These are phyloP conservation scores for Gastroboletus turbinatus DNA, from an alignment of 1,284 basidiomycete genomes.

Conservation along the genomic window DNA sequence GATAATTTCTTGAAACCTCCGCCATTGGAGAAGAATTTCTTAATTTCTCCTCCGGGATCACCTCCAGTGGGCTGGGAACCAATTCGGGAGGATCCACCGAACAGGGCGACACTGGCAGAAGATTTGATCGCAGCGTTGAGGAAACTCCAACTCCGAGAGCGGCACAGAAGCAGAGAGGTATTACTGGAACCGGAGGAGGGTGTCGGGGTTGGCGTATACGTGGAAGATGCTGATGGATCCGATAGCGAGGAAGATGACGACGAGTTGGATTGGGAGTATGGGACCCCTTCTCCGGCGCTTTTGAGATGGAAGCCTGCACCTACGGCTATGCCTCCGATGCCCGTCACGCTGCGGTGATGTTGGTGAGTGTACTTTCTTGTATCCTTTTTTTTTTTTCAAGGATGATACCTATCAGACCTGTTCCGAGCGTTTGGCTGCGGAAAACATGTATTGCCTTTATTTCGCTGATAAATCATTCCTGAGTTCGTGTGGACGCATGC, in stretches of 20 bases:
- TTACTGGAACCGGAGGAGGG: constrained; percentile 65
- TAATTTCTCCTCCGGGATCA: constrained; percentile 97
- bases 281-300: constrained; percentile 49
- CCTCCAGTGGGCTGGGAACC: constrained; percentile 98
- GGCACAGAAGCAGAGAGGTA: constrained; percentile 47
- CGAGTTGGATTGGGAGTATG: constrained; percentile 61
- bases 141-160: constrained; percentile 51
- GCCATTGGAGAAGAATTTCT: constrained; percentile 85
- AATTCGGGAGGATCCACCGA: constrained; percentile 90
- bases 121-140: constrained; percentile 83
- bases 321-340: constrained; percentile 59
- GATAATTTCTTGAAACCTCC: constrained; percentile 75
- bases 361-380: constrained; percentile 23
- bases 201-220: constrained; percentile 73
- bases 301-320: constrained; percentile 51
- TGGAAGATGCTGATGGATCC: constrained; percentile 59
- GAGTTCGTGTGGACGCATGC: not conserved
- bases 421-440: constrained; percentile 37
- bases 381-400: not conserved
- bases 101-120: constrained; percentile 81
- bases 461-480: constrained; percentile 18
- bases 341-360: constrained; percentile 30
- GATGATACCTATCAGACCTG: constrained; percentile 45
- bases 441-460: constrained; percentile 32
- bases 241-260: constrained; percentile 36